Conservation (phyloP, 2,329 filamentous ascomycete genomes). For the Alternaria alternata region DNA sequence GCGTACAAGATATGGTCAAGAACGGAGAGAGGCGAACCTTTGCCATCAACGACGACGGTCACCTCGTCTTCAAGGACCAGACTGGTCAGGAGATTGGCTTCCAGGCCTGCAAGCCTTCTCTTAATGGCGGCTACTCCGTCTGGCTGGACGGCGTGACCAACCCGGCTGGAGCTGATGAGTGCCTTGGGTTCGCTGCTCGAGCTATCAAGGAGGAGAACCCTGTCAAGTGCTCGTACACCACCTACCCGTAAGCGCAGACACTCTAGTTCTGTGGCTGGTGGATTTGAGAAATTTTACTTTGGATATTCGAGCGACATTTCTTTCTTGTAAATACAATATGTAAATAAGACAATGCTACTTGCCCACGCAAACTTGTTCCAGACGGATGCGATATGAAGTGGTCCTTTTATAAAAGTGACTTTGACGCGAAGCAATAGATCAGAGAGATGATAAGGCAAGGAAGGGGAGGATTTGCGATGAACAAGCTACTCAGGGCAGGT, state of each 20-base stretch:
- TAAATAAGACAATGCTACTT: background rate
- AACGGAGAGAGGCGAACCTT: constrained; percentile 61
- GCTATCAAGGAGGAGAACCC: constrained; percentile 29
- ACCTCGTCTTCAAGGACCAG: constrained; percentile 56
- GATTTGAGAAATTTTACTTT: background rate
- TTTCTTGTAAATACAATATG: background rate
- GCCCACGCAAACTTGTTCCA: background rate
- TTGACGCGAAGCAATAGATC: background rate
- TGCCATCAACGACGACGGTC: constrained; percentile 52
- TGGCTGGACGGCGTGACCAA: constrained; percentile 31
- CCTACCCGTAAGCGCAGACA: background rate
- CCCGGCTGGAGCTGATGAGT: constrained; percentile 44
- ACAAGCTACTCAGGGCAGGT: background rate
- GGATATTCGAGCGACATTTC: background rate
- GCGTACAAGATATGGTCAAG: constrained; percentile 49
- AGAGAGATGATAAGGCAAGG: background rate
- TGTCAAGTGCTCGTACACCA: constrained; percentile 33
- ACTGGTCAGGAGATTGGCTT: constrained; percentile 50
- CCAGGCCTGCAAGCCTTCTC: constrained; percentile 62
- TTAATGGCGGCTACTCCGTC: constrained; percentile 50
- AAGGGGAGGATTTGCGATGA: background rate
- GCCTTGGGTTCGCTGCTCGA: constrained; percentile 44
- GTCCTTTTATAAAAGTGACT: background rate
- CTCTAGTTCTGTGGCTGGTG: background rate
- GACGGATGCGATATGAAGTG: background rate